These are phyloP conservation scores for Fusarium multiceps DNA, from an alignment of 2,329 filamentous ascomycete genomes.

Conservation along the genomic window DNA sequence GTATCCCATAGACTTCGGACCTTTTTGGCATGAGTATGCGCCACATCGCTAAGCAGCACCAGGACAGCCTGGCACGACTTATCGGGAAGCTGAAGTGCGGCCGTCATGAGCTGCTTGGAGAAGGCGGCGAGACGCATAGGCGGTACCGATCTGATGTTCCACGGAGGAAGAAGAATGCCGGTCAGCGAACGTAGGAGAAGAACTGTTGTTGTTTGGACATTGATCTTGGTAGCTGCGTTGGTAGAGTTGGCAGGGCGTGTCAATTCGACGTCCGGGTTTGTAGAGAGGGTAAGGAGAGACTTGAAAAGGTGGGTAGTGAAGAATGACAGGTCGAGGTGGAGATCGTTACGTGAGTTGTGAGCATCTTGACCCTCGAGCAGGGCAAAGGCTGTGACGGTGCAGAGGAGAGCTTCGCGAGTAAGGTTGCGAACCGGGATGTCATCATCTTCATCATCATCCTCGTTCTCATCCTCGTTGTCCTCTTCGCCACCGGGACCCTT, in stretches of 20 bases:
- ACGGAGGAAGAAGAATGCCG: constrained; percentile 80
- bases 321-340: constrained; percentile 92
- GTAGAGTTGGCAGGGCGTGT: constrained; percentile 60
- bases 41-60: constrained; percentile 80
- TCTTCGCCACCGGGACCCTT: constrained; percentile 57
- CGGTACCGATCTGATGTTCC: constrained; percentile 79
- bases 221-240: constrained; percentile 74
- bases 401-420: constrained; percentile 88
- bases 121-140: constrained; percentile 91
- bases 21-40: constrained; percentile 84
- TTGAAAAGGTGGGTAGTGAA: constrained; percentile 96
- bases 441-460: constrained; percentile 56
- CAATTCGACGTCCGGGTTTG: constrained; percentile 88
- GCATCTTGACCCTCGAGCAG: constrained; percentile 94
- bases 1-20: constrained; percentile 91
- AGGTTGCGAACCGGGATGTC: constrained; percentile 71
- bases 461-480: constrained; percentile 61
- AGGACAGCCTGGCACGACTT: constrained; percentile 86
- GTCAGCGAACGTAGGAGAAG: constrained; percentile 89
- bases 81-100: constrained; percentile 87
- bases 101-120: constrained; percentile 87
- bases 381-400: constrained; percentile 96
- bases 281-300: constrained; percentile 79
- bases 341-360: constrained; percentile 80
- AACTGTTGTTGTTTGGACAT: constrained; percentile 94